These are phyloP conservation scores for Mycena sanguinolenta DNA, from an alignment of 768 basidiomycete species.

Conservation along the genomic window DNA sequence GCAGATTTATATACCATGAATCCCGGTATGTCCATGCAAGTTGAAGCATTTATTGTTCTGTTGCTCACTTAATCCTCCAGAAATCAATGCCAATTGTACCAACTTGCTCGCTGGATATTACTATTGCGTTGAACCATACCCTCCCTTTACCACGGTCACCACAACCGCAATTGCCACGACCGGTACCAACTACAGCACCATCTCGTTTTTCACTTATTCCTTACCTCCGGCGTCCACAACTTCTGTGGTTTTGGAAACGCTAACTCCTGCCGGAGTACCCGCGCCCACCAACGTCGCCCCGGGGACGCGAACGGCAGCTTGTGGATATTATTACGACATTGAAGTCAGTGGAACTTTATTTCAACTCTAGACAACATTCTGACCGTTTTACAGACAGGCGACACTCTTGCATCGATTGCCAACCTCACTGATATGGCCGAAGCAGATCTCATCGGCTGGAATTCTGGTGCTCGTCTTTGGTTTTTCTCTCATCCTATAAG, in stretches of 20 bases:
- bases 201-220: conserved; percentile 16
- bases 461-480: neutral
- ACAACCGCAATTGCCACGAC: conserved; percentile 18
- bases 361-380: neutral
- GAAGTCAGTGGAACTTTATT: neutral
- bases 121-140: conserved; percentile 43
- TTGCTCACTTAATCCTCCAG: too few species aligned
- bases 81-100: conserved; percentile 42
- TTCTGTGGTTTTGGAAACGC: conserved; percentile 24
- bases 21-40: conserved; percentile 30
- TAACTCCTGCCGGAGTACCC: conserved; percentile 38
- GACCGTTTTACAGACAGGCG: conserved; percentile 25
- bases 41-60: neutral
- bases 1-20: conserved; percentile 41
- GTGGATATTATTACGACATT: conserved; percentile 38
- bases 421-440: conserved; percentile 29
- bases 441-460: conserved; percentile 36
- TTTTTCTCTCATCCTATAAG: too few species aligned
- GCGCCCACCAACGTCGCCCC: conserved; percentile 38
- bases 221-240: conserved; percentile 21
- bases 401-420: conserved; percentile 36
- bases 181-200: conserved; percentile 16
- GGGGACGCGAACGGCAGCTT: conserved; percentile 39
- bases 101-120: conserved; percentile 40
- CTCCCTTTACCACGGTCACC: conserved; percentile 35